Base-by-base conservation (phyloP, 345 rosid species). In the Murraya koenigii region DNA sequence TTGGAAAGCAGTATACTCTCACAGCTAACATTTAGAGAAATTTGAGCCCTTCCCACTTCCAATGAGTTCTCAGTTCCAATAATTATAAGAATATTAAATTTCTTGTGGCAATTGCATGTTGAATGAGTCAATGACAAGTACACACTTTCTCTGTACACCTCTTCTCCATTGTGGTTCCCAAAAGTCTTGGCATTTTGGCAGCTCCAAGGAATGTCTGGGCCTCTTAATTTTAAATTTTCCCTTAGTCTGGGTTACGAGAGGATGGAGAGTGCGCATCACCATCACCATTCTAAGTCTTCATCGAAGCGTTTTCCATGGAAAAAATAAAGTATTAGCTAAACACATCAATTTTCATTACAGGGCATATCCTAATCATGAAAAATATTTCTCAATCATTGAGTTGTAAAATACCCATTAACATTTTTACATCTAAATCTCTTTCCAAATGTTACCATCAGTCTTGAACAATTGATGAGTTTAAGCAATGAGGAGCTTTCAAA, bases 401-500 rank as follows among this genome's bases (percentile, higher is more conserved):
- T 26, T 10, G 61, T 54, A 19, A 30, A 10, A 39, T 26, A 38
- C 30, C 33, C 49, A 44, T 3, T 74, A 71, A 8, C 4, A 20
- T 23, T 69, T 65, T 11, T 13, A 74, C 69, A 68, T 61, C 75
- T 35, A 72, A 8, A 23, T 79, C 78, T 19, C 78, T 79, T 74
- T 79, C 78, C 69, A 19, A 15, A 75, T 25, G 44, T 74, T 79
- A 23, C 8, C 28, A 73, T 73, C 81, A 20, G 63, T 33, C 47
- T 69, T 69, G 44, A 11, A 2, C 23, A 75, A 47, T 33, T 64
- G 25, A 64, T 13, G 35, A 30, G 30, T 60, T 49, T 13, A 64
- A 39, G 30, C 38, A 69, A 38, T 19, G 17, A 54, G 47, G 69
- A 39, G 38, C 41, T 59, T 67, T 74, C 74, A 25, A 49, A 60